Evolutionary conservation across 495 filamentous ascomycete genomes (phyloP), one percentile per base, ranked within the genome.

Genomic region (Annulohypoxylon moriforme): DNA sequence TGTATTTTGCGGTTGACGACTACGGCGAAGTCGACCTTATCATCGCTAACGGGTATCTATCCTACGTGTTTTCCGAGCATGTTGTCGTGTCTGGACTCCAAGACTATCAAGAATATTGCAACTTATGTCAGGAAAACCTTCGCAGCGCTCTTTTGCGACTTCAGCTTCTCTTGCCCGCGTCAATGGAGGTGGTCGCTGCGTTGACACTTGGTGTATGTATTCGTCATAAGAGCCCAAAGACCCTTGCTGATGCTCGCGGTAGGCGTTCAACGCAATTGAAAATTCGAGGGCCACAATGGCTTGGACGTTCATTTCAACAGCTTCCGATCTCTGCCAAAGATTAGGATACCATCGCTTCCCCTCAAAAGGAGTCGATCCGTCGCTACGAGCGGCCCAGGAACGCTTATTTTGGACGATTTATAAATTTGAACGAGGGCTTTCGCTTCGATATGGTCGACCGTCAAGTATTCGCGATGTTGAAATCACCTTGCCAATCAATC

Each of bases 21-120:
- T 60, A 60, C 10, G 33, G 22, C 11, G 57, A 60, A 11, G 31
- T 60, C 7, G 57, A 60, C n/a, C 24, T 60, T 6, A 33, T 60
- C 22, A 27, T 60, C n/a, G 57, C 57, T n/a, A 60, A 60, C 46
- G 57, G 38, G 13, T 60, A 60, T 20, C 31, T 60, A 11, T 60
- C 57, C 11, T 46, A 60, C 24, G 33, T 60, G 46, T 60, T 60
- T 31, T 14, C 38, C 13, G 57, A 60, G 20, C 38, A 60, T 18
- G 36, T 31, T 13, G 38, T 46, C 16, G 25, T 60, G n/a, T 60
- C 57, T 46, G 57, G 57, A 29, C 57, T 29, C 11, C 57, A 18
- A 33, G 57, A 60, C 16, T 60, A 60, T 46, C 57, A 13, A 11
- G 57, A 60, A 6, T 60, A 60, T 20, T 60, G 11, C 33, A 40